Conservation (phyloP, 2,329 filamentous ascomycete species). For the Albifimbria verrucaria region DNA sequence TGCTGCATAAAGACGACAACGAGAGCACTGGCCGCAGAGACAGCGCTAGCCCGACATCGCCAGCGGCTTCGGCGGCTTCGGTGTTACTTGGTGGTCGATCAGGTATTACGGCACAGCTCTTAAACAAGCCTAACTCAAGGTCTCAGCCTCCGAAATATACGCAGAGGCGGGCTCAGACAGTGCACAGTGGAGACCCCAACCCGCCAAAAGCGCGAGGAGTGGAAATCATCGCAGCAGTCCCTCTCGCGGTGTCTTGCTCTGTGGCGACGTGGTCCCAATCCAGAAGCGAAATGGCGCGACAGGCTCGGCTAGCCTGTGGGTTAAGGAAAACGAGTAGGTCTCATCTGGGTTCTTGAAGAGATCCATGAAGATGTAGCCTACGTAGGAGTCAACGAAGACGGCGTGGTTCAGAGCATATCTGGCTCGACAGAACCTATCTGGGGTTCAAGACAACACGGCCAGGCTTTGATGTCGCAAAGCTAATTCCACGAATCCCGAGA, state of each 20-base stretch:
- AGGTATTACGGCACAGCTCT: constrained; percentile 81
- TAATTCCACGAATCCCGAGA: constrained; percentile 80
- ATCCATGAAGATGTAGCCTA: constrained; percentile 91
- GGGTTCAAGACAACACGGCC: constrained; percentile 66
- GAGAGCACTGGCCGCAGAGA: constrained; percentile 26
- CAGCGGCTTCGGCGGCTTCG: constrained; percentile 40
- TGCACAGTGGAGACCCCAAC: constrained; percentile 53
- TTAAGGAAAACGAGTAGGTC: constrained; percentile 91
- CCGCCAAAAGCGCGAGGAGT: constrained; percentile 50
- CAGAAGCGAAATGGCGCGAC: constrained; percentile 90
- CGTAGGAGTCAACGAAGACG: constrained; percentile 73
- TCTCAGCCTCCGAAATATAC: constrained; percentile 51
- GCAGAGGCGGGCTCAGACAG: constrained; percentile 59
- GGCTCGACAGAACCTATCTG: constrained; percentile 87
- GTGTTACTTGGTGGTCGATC: constrained; percentile 64
- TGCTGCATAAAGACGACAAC: constrained; percentile 51
- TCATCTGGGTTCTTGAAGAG: constrained; percentile 98
- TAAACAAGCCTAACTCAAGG: constrained; percentile 74
- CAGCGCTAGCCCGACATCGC: constrained; percentile 29
- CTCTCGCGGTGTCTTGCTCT: constrained; percentile 85
- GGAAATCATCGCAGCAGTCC: constrained; percentile 68
- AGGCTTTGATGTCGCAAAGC: constrained; percentile 70
- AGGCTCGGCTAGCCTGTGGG: constrained; percentile 94
- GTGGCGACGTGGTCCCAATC: constrained; percentile 97
- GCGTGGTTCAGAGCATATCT: constrained; percentile 63